Evolutionary conservation across 1,284 basidiomycete genomes (phyloP).

Genomic region (Mycena citricolor): DNA sequence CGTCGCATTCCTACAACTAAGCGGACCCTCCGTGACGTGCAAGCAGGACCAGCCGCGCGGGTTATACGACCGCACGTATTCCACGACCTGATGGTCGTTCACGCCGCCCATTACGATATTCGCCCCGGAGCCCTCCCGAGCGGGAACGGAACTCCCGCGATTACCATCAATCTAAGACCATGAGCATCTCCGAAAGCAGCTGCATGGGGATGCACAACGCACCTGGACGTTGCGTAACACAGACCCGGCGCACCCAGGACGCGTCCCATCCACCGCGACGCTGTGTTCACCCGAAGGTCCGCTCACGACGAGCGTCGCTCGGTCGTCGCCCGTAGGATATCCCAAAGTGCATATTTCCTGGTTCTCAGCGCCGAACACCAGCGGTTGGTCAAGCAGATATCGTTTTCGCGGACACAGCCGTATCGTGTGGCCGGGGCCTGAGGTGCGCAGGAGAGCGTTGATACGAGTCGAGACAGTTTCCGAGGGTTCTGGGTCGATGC

Average conservation of each 20-base stretch:
- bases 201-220: conserved; percentile 11
- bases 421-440: conserved; percentile 64
- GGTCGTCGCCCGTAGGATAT: conserved; percentile 54
- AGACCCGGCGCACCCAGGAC: conserved; percentile 53
- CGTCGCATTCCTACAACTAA: conserved; percentile 61
- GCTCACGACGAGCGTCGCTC: conserved; percentile 41
- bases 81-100: conserved; percentile 63
- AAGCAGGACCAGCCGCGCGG: conserved; percentile 77
- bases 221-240: conserved; percentile 73
- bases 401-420: conserved; percentile 60
- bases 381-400: conserved; percentile 62
- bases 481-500: conserved; percentile 50
- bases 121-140: conserved; percentile 55
- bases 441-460: conserved; percentile 61
- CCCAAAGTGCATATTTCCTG: conserved; percentile 79
- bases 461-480: conserved; percentile 66
- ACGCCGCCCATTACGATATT: conserved; percentile 77
- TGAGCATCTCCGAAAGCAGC: neutral
- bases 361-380: conserved; percentile 60
- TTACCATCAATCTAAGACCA: neutral
- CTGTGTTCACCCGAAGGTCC: conserved; percentile 65
- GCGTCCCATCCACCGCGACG: conserved; percentile 67
- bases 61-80: conserved; percentile 68
- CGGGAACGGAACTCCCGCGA: neutral
- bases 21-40: conserved; percentile 63